phyloP scores from a whole-genome alignment of 345 rosid species.

The Hevea brasiliensis region DNA sequence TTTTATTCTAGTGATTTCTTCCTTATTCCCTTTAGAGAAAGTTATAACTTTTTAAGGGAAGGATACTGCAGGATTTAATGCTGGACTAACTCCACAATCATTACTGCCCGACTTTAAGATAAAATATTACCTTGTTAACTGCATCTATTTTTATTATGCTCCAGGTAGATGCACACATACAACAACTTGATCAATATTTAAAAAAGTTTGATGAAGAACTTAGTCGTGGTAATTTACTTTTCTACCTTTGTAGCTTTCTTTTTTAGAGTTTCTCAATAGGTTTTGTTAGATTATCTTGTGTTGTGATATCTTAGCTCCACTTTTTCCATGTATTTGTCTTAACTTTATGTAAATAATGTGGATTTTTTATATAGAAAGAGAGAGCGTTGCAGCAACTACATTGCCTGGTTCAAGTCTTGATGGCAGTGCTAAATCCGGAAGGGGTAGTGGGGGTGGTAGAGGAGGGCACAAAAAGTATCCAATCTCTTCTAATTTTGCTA shows the following conservation, averaged over 20 bases:
- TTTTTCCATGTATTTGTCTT: not conserved
- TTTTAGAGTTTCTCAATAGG: not conserved
- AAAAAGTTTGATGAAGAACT: slow-evolving; percentile 74
- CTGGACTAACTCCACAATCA: not conserved
- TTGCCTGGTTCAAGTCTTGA: slow-evolving; percentile 46
- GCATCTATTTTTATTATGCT: not conserved
- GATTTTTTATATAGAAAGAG: slow-evolving; percentile 59
- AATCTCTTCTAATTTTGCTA: slow-evolving; percentile 19
- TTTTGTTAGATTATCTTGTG: not conserved
- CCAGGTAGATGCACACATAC: slow-evolving; percentile 97
- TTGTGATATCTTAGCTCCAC: not conserved
- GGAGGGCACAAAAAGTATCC: slow-evolving; percentile 94
- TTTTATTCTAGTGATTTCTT: not conserved
- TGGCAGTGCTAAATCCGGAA: slow-evolving; percentile 60
- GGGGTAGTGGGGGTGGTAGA: slow-evolving; percentile 71
- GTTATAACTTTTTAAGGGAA: not conserved
- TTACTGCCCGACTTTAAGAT: not conserved
- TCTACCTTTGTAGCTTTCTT: not conserved
- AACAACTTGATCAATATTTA: slow-evolving; percentile 87
- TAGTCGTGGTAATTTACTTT: slow-evolving; percentile 56
- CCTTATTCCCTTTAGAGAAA: not conserved
- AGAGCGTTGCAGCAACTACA: slow-evolving; percentile 39
- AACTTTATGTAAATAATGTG: too few relatives aligned
- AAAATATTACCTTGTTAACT: not conserved
- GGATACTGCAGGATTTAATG: not conserved